Base-by-base conservation (phyloP, 2,329 filamentous ascomycete genomes). In the Aspergillus sclerotialis region DNA sequence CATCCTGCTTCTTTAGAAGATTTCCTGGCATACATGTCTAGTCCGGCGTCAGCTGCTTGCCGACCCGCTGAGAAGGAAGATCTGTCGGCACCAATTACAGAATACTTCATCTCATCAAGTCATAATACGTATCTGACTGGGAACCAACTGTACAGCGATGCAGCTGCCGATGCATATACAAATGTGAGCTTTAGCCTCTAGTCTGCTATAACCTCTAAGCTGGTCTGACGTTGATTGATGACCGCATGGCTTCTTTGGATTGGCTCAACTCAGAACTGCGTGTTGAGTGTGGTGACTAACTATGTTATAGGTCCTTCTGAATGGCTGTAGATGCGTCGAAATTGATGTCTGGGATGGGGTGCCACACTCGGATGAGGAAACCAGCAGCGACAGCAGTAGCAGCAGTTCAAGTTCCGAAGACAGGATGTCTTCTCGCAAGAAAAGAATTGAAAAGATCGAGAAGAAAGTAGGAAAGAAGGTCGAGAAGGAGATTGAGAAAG, bases 71-170 rank as follows among this genome's bases (percentile, higher is more conserved):
- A 64, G 18, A 51, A 63, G 42, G 69, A 76, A 38, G 81, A 88
- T 52, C 56, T 78, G 19, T 73, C 73, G 0, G 76, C 74, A 33
- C 84, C 86, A 4, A 71, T 94, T 38, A 85, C 82, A 30, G 87
- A 93, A 56, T 95, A 95, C 65, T 95, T 87, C 60, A 89, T 95
- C 57, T 94, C 82, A 42, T 93, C 86, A 46, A 94, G 87, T 54
- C 89, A 95, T 67, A 95, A 95, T 57, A 95, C 89, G 1, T 95
- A 94, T 58, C 69, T 94, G 27, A 80, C 81, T 2, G 89, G 89
- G 2, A 88, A 94, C 50, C 90, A 95, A 61, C 70, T 92, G 26
- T 80, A 78, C 40, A 87, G 86, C 30, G 77, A 78, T 39, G 82
- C 84, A 39, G 87, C 82, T 17, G 78, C 82, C 0, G 79, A 88